Conservation (phyloP, 106 monocot genomes). For the Ottelia alismoides region DNA sequence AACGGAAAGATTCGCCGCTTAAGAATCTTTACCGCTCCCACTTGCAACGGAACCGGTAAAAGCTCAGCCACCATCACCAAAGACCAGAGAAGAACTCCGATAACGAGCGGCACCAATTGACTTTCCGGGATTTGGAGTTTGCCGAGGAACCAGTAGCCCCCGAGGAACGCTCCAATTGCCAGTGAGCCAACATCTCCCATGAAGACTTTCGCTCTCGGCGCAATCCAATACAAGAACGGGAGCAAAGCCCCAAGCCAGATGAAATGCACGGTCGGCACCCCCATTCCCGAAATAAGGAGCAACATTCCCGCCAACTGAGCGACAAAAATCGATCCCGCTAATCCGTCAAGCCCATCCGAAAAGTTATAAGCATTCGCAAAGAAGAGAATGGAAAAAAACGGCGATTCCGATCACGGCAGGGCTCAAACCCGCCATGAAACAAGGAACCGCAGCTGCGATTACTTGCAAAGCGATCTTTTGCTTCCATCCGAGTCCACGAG, state of each 20-base stretch:
- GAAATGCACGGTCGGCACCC: neutral
- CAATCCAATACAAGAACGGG: too few species aligned
- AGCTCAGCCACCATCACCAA: neutral
- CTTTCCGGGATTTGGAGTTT: neutral
- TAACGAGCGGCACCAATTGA: neutral
- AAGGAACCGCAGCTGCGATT: too few species aligned
- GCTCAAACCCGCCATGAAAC: too few species aligned
- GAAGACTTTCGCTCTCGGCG: slow-evolving; percentile 1
- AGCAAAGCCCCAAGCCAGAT: too few species aligned
- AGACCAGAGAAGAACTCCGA: neutral
- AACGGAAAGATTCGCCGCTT: neutral
- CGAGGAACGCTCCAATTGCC: neutral
- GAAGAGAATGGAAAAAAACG: too few species aligned
- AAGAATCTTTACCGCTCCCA: neutral
- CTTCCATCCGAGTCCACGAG: too few species aligned
- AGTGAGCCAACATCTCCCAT: slow-evolving; percentile 6
- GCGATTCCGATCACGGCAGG: too few species aligned
- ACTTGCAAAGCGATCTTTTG: too few species aligned
- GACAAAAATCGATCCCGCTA: too few species aligned
- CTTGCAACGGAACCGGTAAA: neutral
- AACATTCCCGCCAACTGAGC: too few species aligned
- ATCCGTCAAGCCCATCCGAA: too few species aligned
- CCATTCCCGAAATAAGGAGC: neutral
- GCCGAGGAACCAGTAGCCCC: neutral
- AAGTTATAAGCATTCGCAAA: too few species aligned